Percentiles rank a stretch among this genome's conserved stretches.
phyloP scores from a whole-genome alignment of 345 rosid genomes.

The Brassica incana region DNA sequence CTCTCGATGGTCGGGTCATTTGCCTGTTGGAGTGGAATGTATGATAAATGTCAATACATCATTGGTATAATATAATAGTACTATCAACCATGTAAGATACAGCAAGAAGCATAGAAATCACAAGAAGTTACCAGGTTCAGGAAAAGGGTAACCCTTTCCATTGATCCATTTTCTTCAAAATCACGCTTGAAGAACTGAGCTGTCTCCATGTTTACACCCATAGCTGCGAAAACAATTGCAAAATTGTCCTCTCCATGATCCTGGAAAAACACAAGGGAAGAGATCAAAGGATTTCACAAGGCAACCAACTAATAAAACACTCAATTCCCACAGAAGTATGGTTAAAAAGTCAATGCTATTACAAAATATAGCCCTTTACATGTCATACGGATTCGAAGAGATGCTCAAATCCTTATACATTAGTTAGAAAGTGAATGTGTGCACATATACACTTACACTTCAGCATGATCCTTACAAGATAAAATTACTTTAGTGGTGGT shows the following conservation, averaged over 20 bases:
- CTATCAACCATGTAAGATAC: background rate
- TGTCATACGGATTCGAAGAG: background rate
- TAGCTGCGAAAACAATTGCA: slow-evolving; percentile 99
- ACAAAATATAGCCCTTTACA: slow-evolving; percentile 1
- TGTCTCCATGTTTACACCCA: slow-evolving; percentile 99
- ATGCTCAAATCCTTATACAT: background rate
- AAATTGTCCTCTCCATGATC: slow-evolving; percentile 90
- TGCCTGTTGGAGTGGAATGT: slow-evolving; percentile 56
- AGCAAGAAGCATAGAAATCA: background rate
- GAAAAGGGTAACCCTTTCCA: slow-evolving; percentile 99
- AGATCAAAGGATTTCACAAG: no score
- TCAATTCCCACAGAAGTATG: background rate
- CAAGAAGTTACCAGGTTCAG: slow-evolving; percentile 54
- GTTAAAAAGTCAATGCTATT: background rate
- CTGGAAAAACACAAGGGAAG: slow-evolving; percentile 42
- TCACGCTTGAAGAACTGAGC: slow-evolving; percentile 99
- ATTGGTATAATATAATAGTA: background rate
- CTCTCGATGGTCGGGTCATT: slow-evolving; percentile 99
- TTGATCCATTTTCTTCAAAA: slow-evolving; percentile 99
- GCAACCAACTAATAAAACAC: no score
- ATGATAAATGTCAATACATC: slow-evolving; percentile 8
- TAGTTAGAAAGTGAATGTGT: slow-evolving; percentile 7
- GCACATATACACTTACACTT: background rate
- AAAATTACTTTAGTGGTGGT: slow-evolving; percentile 4
- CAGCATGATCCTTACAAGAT: background rate